These are phyloP conservation scores for Cadophora malorum DNA, from an alignment of 2,329 filamentous ascomycete species.

Conservation along the genomic window DNA sequence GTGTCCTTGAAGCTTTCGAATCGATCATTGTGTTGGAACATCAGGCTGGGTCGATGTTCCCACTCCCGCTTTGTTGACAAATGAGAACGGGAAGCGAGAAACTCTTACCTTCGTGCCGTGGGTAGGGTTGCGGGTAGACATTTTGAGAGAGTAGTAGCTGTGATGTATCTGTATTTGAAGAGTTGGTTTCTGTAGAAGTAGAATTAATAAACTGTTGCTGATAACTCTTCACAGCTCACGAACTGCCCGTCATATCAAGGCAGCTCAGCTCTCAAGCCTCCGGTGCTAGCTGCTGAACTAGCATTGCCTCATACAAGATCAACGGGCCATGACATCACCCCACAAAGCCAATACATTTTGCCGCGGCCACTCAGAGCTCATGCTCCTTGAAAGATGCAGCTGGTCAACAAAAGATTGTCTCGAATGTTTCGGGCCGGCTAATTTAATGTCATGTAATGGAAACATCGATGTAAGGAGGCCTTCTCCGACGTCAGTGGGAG, in stretches of 20 bases:
- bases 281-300: constrained; percentile 13
- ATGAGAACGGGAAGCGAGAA: not conserved
- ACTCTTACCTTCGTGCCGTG: constrained; percentile 36
- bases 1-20: not conserved
- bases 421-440: not conserved
- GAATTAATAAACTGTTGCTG: not conserved
- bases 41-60: not conserved
- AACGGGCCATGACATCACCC: constrained; percentile 31
- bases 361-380: not conserved
- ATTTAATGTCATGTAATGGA: not conserved
- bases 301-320: constrained; percentile 24
- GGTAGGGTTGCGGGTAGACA: constrained; percentile 36
- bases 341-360: not conserved
- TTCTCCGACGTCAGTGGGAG: constrained; percentile 15
- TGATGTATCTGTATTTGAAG: not conserved
- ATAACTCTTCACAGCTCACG: too few relatives aligned
- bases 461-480: not conserved
- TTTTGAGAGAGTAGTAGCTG: constrained; percentile 48
- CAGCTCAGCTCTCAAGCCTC: constrained; percentile 17
- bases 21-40: too few relatives aligned
- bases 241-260: constrained; percentile 9
- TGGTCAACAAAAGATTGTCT: not conserved
- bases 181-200: not conserved
- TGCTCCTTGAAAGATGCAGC: not conserved
- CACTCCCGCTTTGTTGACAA: not conserved